Evolutionary conservation across 2,329 filamentous ascomycete species (phyloP), one percentile per base, ranked within the genome.

Genomic region (Colletotrichum liaoningense): DNA sequence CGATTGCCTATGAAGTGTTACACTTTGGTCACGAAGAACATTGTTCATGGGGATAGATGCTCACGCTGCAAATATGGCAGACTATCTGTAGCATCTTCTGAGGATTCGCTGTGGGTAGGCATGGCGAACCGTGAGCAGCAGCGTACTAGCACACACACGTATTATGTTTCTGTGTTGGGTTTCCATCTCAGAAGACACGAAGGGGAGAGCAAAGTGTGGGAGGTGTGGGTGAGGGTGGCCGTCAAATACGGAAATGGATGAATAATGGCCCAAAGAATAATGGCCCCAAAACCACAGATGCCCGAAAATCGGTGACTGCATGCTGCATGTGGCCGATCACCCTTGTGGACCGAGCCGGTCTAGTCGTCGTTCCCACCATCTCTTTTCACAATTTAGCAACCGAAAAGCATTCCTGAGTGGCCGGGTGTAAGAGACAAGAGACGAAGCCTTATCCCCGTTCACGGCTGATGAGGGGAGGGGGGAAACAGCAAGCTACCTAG

Each of bases 261-360:
- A 72, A 67, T 67, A 59, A 72, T 74, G 63, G 19, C 55, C 60
- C 49, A 49, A 69, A 30, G 38, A 24, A 9, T 9, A 28, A 24
- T n/a, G 42, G 42, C 42, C 42, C 42, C 22, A 69, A 33, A 49
- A 22, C 7, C 52, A 7, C n/a, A 55, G 55, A 42, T 57, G 59
- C 24, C 70, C 70, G 67, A 72, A 63, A 64, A 72, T 67, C 68
- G 68, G 72, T 57, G 60, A 66, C 55, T 62, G 56, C 71, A 72
- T 62, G 72, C 62, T 74, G 72, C 67, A 74, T 72, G 68, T 57
- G 57, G 57, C 56, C 52, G 72, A 63, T 58, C 56, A 72, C 62
- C 54, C 52, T 59, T 64, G 28, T 38, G 42, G 60, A 59, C 60
- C 63, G 60, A 69, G 70, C 60, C 60, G 22, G 55, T 46, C 56